Evolutionary conservation across 164 flowering plant genomes (phyloP), one percentile per base, ranked within the genome.

Genomic region (Warburgia ugandensis): DNA sequence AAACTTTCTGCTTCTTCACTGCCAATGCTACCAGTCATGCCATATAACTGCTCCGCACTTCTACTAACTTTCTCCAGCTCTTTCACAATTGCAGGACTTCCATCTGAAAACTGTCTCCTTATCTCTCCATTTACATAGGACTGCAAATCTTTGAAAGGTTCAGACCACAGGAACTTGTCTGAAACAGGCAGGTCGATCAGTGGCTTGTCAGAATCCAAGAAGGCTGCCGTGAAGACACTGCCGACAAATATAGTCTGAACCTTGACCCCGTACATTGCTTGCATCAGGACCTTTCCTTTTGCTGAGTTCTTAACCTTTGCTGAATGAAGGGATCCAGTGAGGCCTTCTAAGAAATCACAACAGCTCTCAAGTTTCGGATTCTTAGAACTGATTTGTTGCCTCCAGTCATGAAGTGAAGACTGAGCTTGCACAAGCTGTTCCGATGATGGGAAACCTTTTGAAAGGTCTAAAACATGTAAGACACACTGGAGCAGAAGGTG

Each of bases 231-330:
- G 56, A 82, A 83, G 10, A 79, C 69, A 27, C 81, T 64, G 48
- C 89, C 84, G 1, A 88, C 58, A 61, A 82, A 83, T 29, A 82
- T 52, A 1, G 92, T 82, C 30, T 47, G 54, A 33, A 79, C 84
- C 68, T 71, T 86, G n/a, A 89, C 81, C 42, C 94, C 99, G 43
- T 82, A 79, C 80, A 92, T 68, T 8, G 95, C 97, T 2, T 69
- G 82, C 87, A 94, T 77, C 70, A 94, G 56, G 29, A 88, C 80
- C 62, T 81, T 82, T 19, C 86, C 99, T 58, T 84, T 86, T 33
- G 80, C 67, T 3, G 94, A 82, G 62, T 75, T 83, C 61, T 80
- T 94, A 14, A 84, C 69, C 71, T 86, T 84, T 1, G 86, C 79
- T 45, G 72, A 50, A 55, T 74, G 53, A 29, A 84, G 71, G 1